Base-by-base conservation (phyloP, 345 rosid genomes). In the Citrus medica region DNA sequence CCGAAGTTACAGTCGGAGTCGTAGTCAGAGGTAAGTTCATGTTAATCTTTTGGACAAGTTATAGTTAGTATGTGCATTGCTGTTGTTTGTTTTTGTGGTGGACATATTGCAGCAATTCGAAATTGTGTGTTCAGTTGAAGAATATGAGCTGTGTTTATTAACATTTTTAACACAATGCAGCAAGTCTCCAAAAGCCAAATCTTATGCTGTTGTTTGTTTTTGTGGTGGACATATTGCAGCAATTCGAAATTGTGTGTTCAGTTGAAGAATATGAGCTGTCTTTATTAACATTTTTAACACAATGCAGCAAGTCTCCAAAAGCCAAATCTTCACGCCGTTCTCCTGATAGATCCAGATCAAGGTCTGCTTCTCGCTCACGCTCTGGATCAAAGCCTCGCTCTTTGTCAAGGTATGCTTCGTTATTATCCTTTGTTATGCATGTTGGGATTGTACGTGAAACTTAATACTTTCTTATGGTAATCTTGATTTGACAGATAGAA, bases 291-390 rank as follows among this genome's bases (percentile, higher is more conserved):
- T 22, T 71, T 42, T 25, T 37, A 67, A 67, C 70, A n/a, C 75
- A 24, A 69, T 85, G 84, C 89, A 92, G 94, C 90, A 90, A 88
- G 85, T 67, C 97, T 78, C 94, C 96, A 30, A 92, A 85, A 79
- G 85, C 83, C 69, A 94, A 92, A 75, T 79, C 92, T 69, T 83
- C 87, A 0, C 91, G 84, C 25, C 88, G 85, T 38, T 91, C 97
- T 19, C 94, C 97, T 79, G 89, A 85, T 69, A 88, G 82, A 87
- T 90, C 95, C 53, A 86, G 82, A 67, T 92, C 97, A 0, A 86
- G 83, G 79, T 91, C 98, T 79, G 86, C 84, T 81, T 70, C 90
- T 48, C 91, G 70, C 48, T 89, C 95, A 66, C 93, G 78, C 38
- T 92, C 97, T 73, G 89, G 83, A 65, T 91, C 96, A 56, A 89